phyloP scores from a whole-genome alignment of 176 grass and related monocot species.

The Triticum urartu region DNA sequence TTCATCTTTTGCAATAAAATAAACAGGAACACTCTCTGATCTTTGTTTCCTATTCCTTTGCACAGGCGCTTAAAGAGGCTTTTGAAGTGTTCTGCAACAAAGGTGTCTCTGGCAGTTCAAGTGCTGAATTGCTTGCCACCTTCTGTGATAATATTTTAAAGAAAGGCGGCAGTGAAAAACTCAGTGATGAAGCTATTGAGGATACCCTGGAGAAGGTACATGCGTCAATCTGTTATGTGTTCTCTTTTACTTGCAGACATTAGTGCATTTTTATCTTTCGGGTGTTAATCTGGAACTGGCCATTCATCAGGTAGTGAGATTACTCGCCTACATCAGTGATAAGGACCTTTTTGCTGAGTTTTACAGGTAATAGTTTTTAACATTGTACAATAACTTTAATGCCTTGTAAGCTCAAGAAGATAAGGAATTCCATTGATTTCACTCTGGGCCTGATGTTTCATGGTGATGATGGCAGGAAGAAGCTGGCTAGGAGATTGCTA shows the following conservation, averaged over 20 bases:
- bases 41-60: constrained; percentile 9
- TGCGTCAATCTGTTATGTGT: not conserved
- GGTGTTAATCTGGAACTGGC: constrained; percentile 13
- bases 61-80: constrained; percentile 88
- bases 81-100: constrained; percentile 99
- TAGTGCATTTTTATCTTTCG: not conserved
- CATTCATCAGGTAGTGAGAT: constrained; percentile 73
- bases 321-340: constrained; percentile 94
- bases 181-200: constrained; percentile 97
- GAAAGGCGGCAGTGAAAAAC: constrained; percentile 92
- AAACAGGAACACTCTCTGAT: not conserved
- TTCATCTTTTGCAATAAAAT: not conserved
- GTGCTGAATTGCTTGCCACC: constrained; percentile 77
- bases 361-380: constrained; percentile 56
- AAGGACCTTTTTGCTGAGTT: constrained; percentile 98
- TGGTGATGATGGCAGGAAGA: constrained; percentile 63
- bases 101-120: constrained; percentile 86
- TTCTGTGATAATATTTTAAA: constrained; percentile 96
- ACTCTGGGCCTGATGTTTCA: not conserved
- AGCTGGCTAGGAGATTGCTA: constrained; percentile 90
- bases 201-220: constrained; percentile 92
- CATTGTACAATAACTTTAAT: constrained; percentile 15
- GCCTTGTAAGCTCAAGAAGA: not conserved
- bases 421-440: not conserved
- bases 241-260: not conserved